These are phyloP conservation scores for Ogataea parapolymorpha DNA, from an alignment of 805 yeast genomes.

Conservation along the genomic window DNA sequence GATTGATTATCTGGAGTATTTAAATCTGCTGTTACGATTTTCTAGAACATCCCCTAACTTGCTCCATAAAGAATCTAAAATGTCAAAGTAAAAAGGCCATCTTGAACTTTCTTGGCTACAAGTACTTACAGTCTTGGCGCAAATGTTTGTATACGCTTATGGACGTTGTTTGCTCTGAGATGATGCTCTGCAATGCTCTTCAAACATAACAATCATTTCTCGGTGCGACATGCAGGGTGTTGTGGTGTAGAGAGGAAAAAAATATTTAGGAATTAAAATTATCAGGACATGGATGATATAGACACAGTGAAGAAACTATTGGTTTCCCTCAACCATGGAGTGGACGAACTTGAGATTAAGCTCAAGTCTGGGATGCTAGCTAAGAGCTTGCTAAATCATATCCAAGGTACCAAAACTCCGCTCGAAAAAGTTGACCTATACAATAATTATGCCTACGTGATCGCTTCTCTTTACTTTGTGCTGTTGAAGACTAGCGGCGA, in stretches of 20 bases:
- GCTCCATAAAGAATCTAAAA: too few species aligned
- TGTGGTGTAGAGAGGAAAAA: constrained; percentile 1
- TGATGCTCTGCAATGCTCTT: too few species aligned
- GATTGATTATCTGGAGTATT: neutral
- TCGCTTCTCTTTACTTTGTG: constrained; percentile 56
- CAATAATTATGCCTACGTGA: constrained; percentile 44
- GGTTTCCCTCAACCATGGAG: constrained; percentile 35
- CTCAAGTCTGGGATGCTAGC: constrained; percentile 35
- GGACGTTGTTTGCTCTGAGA: too few species aligned
- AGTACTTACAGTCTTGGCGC: too few species aligned
- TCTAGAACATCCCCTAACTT: neutral
- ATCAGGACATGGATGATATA: constrained; percentile 42
- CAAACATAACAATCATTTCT: too few species aligned
- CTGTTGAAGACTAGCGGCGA: constrained; percentile 57
- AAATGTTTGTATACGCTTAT: too few species aligned
- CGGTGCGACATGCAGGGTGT: neutral
- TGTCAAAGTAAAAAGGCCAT: too few species aligned
- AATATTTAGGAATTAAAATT: neutral
- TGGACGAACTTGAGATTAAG: constrained; percentile 34
- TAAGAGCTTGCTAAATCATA: constrained; percentile 39
- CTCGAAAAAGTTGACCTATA: constrained; percentile 33
- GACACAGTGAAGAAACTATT: constrained; percentile 41
- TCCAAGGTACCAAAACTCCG: constrained; percentile 16
- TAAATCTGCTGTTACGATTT: neutral
- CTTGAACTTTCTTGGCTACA: neutral